These are phyloP conservation scores for Moesziomyces sp. DNA, from an alignment of 1,284 basidiomycete species.

Conservation along the genomic window DNA sequence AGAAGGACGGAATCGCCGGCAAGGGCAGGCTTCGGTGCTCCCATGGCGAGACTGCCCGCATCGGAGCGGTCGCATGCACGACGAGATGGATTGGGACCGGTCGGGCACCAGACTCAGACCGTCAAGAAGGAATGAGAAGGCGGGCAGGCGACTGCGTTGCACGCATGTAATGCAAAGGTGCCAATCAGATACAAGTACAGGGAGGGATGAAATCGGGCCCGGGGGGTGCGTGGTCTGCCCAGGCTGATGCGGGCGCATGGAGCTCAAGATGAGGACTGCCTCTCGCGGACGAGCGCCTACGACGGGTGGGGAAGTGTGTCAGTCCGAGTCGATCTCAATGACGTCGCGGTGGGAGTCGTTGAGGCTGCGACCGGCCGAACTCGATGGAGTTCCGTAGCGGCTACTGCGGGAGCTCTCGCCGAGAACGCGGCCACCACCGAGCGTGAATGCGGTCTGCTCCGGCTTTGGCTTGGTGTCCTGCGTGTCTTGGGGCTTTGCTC, in stretches of 20 bases:
- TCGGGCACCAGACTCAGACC: background rate
- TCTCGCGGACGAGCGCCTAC: background rate
- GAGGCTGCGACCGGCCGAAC: conserved; percentile 27
- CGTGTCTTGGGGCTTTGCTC: conserved; percentile 17
- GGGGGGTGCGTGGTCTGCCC: background rate
- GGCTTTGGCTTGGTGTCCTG: conserved; percentile 14
- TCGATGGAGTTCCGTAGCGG: conserved; percentile 28
- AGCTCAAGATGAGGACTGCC: background rate
- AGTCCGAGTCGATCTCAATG: conserved; percentile 61
- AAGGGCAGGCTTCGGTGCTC: background rate
- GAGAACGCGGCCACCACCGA: conserved; percentile 29
- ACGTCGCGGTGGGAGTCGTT: conserved; percentile 42
- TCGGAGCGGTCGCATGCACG: background rate
- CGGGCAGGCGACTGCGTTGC: background rate
- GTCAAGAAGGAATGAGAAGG: background rate
- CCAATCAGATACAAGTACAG: background rate
- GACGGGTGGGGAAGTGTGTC: background rate
- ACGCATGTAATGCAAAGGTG: background rate
- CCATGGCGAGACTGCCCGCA: background rate
- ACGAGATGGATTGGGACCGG: background rate
- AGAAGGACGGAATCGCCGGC: background rate
- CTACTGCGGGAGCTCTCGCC: conserved; percentile 43
- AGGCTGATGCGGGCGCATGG: background rate
- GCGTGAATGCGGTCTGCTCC: conserved; percentile 23
- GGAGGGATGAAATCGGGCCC: background rate